Evolutionary conservation across 148 eudicot species (phyloP).

Genomic region (Camellia japonica): DNA sequence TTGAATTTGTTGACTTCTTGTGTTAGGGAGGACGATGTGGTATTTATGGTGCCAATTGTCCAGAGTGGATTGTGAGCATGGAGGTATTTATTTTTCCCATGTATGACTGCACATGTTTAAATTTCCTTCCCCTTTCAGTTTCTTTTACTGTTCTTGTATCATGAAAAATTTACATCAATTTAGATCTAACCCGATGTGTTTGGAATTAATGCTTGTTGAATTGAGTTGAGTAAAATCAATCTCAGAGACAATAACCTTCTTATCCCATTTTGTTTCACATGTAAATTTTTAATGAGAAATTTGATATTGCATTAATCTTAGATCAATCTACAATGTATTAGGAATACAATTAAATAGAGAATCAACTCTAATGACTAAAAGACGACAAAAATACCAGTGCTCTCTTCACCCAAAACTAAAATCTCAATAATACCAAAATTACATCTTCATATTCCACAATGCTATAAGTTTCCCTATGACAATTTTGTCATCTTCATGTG

Average conservation of each 20-base stretch:
- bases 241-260: not conserved
- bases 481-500: not conserved
- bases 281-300: too few species aligned
- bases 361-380: too few species aligned
- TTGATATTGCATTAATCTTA: too few species aligned
- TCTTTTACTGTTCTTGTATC: not conserved
- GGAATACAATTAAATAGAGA: too few species aligned
- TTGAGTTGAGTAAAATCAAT: conserved; percentile 8
- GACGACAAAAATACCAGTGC: too few species aligned
- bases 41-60: conserved; percentile 77
- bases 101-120: too few species aligned
- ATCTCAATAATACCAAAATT: too few species aligned
- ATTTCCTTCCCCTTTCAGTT: not conserved
- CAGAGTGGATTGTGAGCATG: conserved; percentile 98
- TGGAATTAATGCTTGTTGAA: not conserved
- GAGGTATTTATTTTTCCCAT: conserved; percentile 48
- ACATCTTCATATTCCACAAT: too few species aligned
- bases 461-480: too few species aligned
- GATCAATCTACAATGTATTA: too few species aligned
- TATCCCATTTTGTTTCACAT: not conserved
- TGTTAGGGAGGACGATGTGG: conserved; percentile 90
- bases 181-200: not conserved
- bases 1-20: conserved; percentile 13
- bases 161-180: not conserved
- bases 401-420: too few species aligned